Base-by-base conservation (phyloP, 805 yeast genomes). In the Pichia californica region DNA sequence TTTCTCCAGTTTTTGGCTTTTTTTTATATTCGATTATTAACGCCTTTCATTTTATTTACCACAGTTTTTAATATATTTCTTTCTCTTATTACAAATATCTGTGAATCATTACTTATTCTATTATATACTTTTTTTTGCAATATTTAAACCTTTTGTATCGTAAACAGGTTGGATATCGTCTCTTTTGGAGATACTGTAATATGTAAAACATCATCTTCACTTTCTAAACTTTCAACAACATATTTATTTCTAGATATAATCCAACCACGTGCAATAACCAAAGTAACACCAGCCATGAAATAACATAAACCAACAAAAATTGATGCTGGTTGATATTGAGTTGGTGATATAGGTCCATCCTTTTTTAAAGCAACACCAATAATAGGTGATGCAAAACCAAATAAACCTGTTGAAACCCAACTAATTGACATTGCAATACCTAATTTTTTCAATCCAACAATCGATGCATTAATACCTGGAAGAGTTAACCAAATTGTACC, bases 281-380 rank as follows among this genome's bases (percentile, higher is more conserved):
- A 57, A 18, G 58, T 43, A 1, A 67, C 25, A 1, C 76, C 69
- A 10, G 77, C 72, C 10, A 62, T 75, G 18, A 74, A 46, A 55
- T 73, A 80, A 5, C 73, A 63, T n/a, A 66, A 55, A 0, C 87
- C 88, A 18, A 79, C 74, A 56, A 80, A 81, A 1, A 80, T 67
- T 1, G 81, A 68, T 8, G 83, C 76, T 48, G 75, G 53, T 19
- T 61, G 53, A 59, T 79, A 81, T 51, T 73, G 77, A 7, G 63
- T 58, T 7, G 79, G 73, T 32, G 66, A 66, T 1, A 38, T 30
- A 7, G 55, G 54, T 1, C 68, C 71, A 19, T 53, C 49, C 15
- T 46, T 47, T 45, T 76, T 76, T 37, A 80, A 62, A 10, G 70
- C 59, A 15, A 77, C 65, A 6, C 86, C 86, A 46, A 81, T 71